Percentiles rank a stretch among this genome's conserved stretches.
These are phyloP conservation scores for Fragaria nilgerrensis DNA, from an alignment of 306 rosid genomes.

Conservation along the genomic window DNA sequence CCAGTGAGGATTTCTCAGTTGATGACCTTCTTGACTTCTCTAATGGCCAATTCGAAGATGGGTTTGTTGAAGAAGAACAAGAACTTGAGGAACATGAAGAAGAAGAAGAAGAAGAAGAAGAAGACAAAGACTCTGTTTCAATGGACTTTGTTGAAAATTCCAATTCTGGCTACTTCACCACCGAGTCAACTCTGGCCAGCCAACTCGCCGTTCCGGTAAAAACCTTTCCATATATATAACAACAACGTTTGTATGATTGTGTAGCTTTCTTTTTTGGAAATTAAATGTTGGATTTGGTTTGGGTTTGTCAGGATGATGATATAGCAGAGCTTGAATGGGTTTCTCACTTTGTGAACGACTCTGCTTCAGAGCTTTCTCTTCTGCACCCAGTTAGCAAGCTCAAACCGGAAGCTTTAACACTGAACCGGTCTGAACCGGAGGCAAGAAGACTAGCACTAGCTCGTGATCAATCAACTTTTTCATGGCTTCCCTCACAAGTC, in stretches of 20 bases:
- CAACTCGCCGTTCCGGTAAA: slow-evolving; percentile 77
- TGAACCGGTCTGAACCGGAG: slow-evolving; percentile 41
- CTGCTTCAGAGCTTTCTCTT: slow-evolving; percentile 51
- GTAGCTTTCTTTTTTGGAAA: not conserved
- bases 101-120: slow-evolving; percentile 26
- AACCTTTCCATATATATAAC: not conserved
- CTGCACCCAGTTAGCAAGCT: slow-evolving; percentile 34
- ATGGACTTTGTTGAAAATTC: slow-evolving; percentile 43
- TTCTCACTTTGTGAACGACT: slow-evolving; percentile 88
- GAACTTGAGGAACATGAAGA: not conserved
- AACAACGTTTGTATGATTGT: not conserved
- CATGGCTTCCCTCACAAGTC: slow-evolving; percentile 37
- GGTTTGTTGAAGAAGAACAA: slow-evolving; percentile 32
- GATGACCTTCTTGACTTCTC: slow-evolving; percentile 81
- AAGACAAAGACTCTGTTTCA: slow-evolving; percentile 43
- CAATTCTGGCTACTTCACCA: slow-evolving; percentile 32
- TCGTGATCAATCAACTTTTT: slow-evolving; percentile 5
- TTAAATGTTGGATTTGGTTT: slow-evolving; percentile 2
- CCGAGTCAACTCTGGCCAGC: slow-evolving; percentile 47
- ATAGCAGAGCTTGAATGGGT: slow-evolving; percentile 88
- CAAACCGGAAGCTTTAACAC: slow-evolving; percentile 11
- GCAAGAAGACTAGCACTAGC: slow-evolving; percentile 10
- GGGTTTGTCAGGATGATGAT: slow-evolving; percentile 61
- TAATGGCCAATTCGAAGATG: slow-evolving; percentile 51
- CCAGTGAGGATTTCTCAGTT: slow-evolving; percentile 68